phyloP scores from a whole-genome alignment of 2,329 filamentous ascomycete species.

The Malbranchea zuffiana region DNA sequence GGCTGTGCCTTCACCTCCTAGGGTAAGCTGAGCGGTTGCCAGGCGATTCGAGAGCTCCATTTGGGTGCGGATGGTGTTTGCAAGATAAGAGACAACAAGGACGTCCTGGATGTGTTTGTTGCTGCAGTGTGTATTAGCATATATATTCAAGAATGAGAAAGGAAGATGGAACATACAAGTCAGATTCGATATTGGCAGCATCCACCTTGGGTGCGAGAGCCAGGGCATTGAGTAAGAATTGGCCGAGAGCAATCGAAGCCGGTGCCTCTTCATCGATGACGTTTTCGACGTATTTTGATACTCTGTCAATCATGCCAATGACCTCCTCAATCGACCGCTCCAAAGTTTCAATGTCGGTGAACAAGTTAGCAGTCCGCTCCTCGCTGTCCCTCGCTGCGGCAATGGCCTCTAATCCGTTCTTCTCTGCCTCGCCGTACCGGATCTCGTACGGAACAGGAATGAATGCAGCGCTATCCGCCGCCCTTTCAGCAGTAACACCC shows the following conservation, averaged over 20 bases:
- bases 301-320: conserved; percentile 77
- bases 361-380: conserved; percentile 58
- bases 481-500: conserved; percentile 86
- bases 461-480: conserved; percentile 92
- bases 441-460: conserved; percentile 95
- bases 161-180: conserved; percentile 54
- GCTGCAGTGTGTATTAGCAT: conserved; percentile 36
- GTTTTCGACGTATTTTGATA: conserved; percentile 82
- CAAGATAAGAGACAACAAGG: conserved; percentile 92
- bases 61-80: conserved; percentile 97
- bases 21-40: conserved; percentile 62
- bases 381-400: conserved; percentile 70
- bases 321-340: conserved; percentile 80
- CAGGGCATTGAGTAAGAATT: conserved; percentile 89
- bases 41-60: conserved; percentile 95
- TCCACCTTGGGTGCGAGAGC: conserved; percentile 93
- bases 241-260: conserved; percentile 81
- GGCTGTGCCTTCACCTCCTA: conserved; percentile 40
- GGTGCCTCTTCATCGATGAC: conserved; percentile 80
- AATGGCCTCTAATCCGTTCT: conserved; percentile 70
- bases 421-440: conserved; percentile 71
- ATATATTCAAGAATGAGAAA: conserved; percentile 5
- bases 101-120: conserved; percentile 99
- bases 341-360: conserved; percentile 81
- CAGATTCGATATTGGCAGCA: conserved; percentile 76